Conservation (phyloP, 2,329 filamentous ascomycete species). For the Xenosphaeropsis pyriputrescens region DNA sequence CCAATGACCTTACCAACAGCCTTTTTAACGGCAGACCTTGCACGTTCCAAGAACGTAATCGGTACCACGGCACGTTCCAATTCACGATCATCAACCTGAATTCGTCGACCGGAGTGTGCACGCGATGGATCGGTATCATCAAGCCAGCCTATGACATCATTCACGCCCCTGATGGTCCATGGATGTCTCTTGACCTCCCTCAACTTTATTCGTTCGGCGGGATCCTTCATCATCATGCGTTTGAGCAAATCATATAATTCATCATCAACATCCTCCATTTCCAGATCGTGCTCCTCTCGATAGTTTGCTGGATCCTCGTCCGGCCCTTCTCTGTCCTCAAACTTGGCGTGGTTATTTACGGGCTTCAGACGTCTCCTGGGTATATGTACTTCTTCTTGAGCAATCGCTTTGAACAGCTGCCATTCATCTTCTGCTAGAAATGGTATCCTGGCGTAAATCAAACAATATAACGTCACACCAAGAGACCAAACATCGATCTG, state of each 20-base stretch:
- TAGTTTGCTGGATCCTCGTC: slow-evolving; percentile 34
- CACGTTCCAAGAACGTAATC: slow-evolving; percentile 72
- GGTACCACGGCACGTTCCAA: slow-evolving; percentile 83
- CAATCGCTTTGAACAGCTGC: slow-evolving; percentile 82
- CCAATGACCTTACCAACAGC: slow-evolving; percentile 45
- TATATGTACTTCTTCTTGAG: slow-evolving; percentile 84
- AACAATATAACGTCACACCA: slow-evolving; percentile 88
- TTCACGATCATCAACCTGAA: slow-evolving; percentile 84
- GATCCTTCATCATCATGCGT: slow-evolving; percentile 78
- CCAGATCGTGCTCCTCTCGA: slow-evolving; percentile 62
- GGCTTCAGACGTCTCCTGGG: slow-evolving; percentile 71
- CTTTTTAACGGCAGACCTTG: slow-evolving; percentile 64
- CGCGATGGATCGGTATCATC: slow-evolving; percentile 81
- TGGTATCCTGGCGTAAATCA: slow-evolving; percentile 85
- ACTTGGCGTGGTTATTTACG: slow-evolving; percentile 43
- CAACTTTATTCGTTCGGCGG: slow-evolving; percentile 73
- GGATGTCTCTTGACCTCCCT: slow-evolving; percentile 87
- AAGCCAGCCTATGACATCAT: slow-evolving; percentile 69
- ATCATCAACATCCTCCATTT: slow-evolving; percentile 76
- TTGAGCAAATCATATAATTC: slow-evolving; percentile 64
- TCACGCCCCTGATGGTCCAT: slow-evolving; percentile 73
- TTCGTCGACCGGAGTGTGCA: slow-evolving; percentile 66
- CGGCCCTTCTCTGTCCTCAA: slow-evolving; percentile 37
- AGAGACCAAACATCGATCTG: slow-evolving; percentile 97
- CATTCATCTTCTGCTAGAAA: slow-evolving; percentile 88